These are phyloP conservation scores for Trichoderma virens DNA, from an alignment of 495 filamentous ascomycete genomes.

Conservation along the genomic window DNA sequence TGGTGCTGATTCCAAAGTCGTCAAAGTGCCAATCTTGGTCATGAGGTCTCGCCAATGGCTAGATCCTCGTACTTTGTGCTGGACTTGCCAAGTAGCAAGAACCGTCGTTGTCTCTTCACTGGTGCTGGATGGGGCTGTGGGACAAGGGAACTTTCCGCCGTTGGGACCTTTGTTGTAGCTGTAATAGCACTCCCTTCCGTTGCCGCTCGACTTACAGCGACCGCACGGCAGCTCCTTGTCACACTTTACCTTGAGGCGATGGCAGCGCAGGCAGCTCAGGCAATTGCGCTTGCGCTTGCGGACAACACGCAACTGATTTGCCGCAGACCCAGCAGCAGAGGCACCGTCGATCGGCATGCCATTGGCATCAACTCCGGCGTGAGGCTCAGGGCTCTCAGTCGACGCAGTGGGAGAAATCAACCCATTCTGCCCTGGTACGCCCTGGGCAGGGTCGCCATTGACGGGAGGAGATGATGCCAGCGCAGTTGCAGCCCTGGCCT, in stretches of 20 bases:
- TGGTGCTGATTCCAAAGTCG: background rate
- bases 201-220: slow-evolving; percentile 12
- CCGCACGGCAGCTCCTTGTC: slow-evolving; percentile 37
- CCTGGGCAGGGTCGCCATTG: background rate
- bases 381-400: background rate
- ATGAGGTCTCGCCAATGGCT: slow-evolving; percentile 11
- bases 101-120: slow-evolving; percentile 7
- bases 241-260: slow-evolving; percentile 33
- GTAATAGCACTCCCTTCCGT: slow-evolving; percentile 13
- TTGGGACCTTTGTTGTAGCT: slow-evolving; percentile 12
- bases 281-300: slow-evolving; percentile 14
- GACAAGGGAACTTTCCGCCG: slow-evolving; percentile 10
- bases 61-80: slow-evolving; percentile 5
- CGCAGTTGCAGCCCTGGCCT: background rate
- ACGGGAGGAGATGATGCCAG: background rate
- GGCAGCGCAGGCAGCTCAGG: slow-evolving; percentile 14
- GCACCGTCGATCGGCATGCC: background rate
- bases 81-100: slow-evolving; percentile 10
- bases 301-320: slow-evolving; percentile 8
- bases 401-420: background rate
- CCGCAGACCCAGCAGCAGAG: background rate
- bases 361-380: background rate
- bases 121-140: slow-evolving; percentile 6
- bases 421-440: background rate
- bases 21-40: slow-evolving; percentile 10